Conservation (phyloP, 1,284 basidiomycete genomes). For the Leccinum huronense region DNA sequence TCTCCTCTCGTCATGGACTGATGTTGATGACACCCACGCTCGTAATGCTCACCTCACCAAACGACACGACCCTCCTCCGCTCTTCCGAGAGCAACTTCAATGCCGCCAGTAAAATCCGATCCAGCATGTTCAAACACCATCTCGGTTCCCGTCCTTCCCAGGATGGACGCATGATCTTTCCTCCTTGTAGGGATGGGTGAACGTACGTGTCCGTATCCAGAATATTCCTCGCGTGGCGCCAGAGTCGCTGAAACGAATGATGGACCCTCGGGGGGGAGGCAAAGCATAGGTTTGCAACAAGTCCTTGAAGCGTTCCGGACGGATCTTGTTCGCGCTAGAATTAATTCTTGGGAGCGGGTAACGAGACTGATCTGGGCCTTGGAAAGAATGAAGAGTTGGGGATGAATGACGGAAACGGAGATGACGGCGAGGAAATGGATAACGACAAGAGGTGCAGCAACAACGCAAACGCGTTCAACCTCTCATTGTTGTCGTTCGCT, state of each 20-base stretch:
- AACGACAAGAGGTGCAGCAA: constrained; percentile 30
- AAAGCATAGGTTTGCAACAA: constrained; percentile 32
- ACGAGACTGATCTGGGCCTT: constrained; percentile 27
- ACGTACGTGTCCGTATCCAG: constrained; percentile 30
- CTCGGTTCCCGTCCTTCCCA: constrained; percentile 21
- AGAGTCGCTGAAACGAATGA: constrained; percentile 22
- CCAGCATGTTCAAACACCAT: constrained; percentile 32
- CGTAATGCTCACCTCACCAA: constrained; percentile 24
- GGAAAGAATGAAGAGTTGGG: constrained; percentile 18
- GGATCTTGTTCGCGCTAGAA: constrained; percentile 11
- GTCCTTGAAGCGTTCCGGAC: constrained; percentile 27
- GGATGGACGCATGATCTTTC: constrained; percentile 18
- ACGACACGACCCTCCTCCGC: constrained; percentile 34
- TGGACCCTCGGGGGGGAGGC: constrained; percentile 32
- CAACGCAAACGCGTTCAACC: constrained; percentile 29
- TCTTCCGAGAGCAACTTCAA: constrained; percentile 35
- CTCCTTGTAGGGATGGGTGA: constrained; percentile 13
- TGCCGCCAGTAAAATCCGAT: constrained; percentile 31
- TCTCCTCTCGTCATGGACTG: constrained; percentile 2
- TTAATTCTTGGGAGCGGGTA: constrained; percentile 16
- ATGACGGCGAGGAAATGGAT: constrained; percentile 14
- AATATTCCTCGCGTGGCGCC: constrained; percentile 26
- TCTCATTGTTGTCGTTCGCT: constrained; percentile 4
- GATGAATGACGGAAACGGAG: constrained; percentile 5
- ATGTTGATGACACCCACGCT: background rate